Conservation (phyloP, 305 asterid species). For the Fraxinus ornus region DNA sequence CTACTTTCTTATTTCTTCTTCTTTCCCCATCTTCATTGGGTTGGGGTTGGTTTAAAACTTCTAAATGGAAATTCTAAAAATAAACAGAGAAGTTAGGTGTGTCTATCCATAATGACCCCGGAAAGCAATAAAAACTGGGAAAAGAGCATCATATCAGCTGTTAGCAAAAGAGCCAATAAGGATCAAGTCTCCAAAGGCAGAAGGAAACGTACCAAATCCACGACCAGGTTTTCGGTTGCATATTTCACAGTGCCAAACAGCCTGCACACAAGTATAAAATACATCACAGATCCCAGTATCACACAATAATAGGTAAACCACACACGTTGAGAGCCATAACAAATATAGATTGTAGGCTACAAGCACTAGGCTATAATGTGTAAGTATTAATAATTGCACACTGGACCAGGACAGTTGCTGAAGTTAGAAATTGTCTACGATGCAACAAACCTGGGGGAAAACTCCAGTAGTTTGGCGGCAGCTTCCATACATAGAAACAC, state of each 20-base stretch:
- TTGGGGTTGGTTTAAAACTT: conserved; percentile 4
- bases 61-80: not conserved
- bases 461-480: conserved; percentile 39
- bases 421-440: conserved; percentile 15
- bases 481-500: conserved; percentile 46
- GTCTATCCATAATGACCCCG: not conserved
- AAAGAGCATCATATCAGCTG: not conserved
- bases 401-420: conserved; percentile 20
- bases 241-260: conserved; percentile 82
- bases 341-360: not conserved
- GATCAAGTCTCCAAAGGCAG: conserved; percentile 10
- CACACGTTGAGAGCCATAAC: not conserved
- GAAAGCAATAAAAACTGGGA: not conserved
- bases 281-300: not conserved
- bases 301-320: not conserved
- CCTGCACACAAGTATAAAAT: conserved; percentile 42
- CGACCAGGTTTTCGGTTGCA: conserved; percentile 85
- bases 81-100: not conserved
- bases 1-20: not conserved
- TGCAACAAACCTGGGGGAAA: conserved; percentile 48
- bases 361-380: not conserved
- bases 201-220: conserved; percentile 66
- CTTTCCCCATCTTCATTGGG: not conserved
- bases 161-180: not conserved
- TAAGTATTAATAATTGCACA: conserved; percentile 17